Conservation (phyloP, 2,329 filamentous ascomycete genomes). For the Verticillium dahliae region DNA sequence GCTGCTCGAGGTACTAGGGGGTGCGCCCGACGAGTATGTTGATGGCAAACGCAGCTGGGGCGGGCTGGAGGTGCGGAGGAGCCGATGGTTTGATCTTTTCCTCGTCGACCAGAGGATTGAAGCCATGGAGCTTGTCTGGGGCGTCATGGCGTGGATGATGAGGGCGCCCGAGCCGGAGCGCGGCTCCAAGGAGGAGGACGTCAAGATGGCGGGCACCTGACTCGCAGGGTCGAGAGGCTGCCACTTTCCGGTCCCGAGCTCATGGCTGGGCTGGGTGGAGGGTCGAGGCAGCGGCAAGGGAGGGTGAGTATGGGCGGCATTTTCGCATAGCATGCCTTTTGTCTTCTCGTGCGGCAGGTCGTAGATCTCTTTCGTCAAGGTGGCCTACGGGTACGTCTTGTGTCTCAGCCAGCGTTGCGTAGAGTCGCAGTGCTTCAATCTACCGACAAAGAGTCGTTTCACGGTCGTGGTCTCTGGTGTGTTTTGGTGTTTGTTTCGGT, state of each 20-base stretch:
- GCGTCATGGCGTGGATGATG: conserved; percentile 56
- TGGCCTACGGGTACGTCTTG: too few species aligned
- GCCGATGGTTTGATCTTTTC: conserved; percentile 57
- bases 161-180: conserved; percentile 25
- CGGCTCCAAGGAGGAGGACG: conserved; percentile 14
- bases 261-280: background rate
- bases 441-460: too few species aligned
- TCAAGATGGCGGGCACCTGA: conserved; percentile 20
- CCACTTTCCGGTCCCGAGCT: background rate
- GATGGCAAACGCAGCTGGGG: conserved; percentile 39
- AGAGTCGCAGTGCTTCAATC: too few species aligned
- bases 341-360: too few species aligned
- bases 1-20: conserved; percentile 47
- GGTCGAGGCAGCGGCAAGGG: background rate
- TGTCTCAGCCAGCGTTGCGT: too few species aligned
- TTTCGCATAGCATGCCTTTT: background rate
- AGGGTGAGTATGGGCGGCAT: background rate
- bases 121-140: conserved; percentile 53
- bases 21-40: conserved; percentile 24
- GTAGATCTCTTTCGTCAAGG: too few species aligned
- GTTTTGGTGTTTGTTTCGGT: too few species aligned
- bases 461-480: too few species aligned
- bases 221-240: background rate
- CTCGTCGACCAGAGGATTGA: conserved; percentile 43
- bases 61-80: conserved; percentile 48